Conservation (phyloP, 2,329 filamentous ascomycete genomes). For the Colletotrichum noveboracense region DNA sequence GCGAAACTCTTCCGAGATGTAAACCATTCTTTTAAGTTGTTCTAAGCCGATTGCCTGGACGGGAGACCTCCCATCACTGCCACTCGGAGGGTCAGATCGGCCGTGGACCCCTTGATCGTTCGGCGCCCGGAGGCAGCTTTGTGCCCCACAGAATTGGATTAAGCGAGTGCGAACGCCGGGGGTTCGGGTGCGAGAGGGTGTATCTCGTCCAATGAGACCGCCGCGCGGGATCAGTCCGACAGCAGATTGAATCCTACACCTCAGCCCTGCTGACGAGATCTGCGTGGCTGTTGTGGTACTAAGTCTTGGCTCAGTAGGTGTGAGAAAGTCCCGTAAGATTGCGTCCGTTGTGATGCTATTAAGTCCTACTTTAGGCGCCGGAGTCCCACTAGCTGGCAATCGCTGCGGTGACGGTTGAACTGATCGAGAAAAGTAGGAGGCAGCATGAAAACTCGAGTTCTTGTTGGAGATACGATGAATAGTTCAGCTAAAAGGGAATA, state of each 20-base stretch:
- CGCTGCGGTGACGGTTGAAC: neutral
- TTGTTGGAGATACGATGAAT: neutral
- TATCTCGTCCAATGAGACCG: neutral
- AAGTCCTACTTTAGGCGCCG: neutral
- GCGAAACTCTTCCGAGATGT: too few relatives aligned
- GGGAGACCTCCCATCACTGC: neutral
- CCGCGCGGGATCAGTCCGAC: neutral
- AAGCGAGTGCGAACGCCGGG: neutral
- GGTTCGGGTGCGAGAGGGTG: neutral
- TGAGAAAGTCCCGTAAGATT: neutral
- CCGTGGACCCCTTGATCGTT: neutral
- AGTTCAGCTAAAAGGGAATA: fast-evolving
- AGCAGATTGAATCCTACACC: neutral
- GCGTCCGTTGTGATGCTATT: neutral
- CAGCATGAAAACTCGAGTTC: neutral
- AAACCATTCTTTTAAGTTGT: too few relatives aligned
- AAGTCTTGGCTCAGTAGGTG: neutral
- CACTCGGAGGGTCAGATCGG: neutral
- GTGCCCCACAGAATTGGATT: neutral
- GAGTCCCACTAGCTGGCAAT: neutral
- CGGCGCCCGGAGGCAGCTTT: neutral
- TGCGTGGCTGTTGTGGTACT: neutral
- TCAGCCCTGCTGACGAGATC: neutral
- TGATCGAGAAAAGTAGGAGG: neutral
- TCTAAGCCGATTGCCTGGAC: neutral